Base-by-base conservation (phyloP, 306 rosid genomes). In the Vigna unguiculata region DNA sequence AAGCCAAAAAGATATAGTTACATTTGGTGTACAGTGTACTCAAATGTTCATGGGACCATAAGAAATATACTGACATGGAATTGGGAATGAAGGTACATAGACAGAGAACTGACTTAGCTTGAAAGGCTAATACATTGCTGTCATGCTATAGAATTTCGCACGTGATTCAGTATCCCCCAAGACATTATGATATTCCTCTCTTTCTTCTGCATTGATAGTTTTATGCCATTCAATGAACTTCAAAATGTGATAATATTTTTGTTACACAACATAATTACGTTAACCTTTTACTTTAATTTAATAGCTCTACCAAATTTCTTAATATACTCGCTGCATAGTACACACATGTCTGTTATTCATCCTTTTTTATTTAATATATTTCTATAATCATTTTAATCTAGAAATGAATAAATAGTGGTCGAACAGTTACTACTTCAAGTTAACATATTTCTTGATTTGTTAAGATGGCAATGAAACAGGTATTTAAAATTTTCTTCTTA, bases 1-100 rank as follows among this genome's bases (percentile, higher is more conserved):
- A 57, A 32, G 64, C n/a, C 15, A 1, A 30, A 51, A 58, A 19
- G 32, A 67, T 20, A 14, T 48, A 24, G 36, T 24, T 24, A 24
- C 21, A 25, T 15, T 30, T 73, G 49, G 45, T 48, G 51, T 58
- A 57, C 28, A 11, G 67, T 11, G 6, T 20, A 55, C 78, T 72
- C 62, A n/a, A 76, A 57, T 69, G 16, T 74, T 74, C 41, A 55
- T 69, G 76, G 81, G 84, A 38, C 84, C 82, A 78, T 62, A 47
- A 34, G 13, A 46, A 38, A 62, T 63, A 54, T 55, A 58, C 13
- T 17, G 71, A 43, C 62, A 72, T 36, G 74, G 63, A 53, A 45
- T 20, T 21, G 71, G 48, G 70, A 38, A 24, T 28, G 41, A 66
- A 6, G 74, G 51, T 51, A 64, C 74, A 55, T 9, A 15, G 22